Conservation (phyloP, 106 monocot genomes). For the Dendrobium huoshanense region DNA sequence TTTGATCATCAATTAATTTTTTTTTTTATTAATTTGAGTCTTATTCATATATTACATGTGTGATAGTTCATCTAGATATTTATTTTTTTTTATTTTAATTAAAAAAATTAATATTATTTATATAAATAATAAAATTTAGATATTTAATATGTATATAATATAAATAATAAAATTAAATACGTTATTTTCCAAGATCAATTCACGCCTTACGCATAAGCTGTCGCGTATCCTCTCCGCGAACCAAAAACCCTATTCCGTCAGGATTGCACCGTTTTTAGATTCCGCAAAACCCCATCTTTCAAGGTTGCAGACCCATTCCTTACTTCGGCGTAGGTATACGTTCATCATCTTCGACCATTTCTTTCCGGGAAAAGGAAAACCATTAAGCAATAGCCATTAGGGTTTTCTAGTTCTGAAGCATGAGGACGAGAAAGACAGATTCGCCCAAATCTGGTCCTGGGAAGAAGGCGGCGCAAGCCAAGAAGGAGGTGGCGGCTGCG, state of each 20-base stretch:
- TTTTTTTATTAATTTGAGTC: no score
- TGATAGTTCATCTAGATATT: no score
- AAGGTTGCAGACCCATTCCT: background rate
- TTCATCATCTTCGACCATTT: background rate
- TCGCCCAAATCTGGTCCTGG: conserved; percentile 18
- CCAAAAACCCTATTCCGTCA: background rate
- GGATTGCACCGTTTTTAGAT: background rate
- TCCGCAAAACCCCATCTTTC: background rate
- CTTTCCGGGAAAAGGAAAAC: background rate
- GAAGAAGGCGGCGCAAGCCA: conserved; percentile 19
- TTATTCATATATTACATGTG: no score
- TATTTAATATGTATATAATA: no score
- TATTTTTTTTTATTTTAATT: no score
- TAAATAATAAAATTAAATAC: no score
- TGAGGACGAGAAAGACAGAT: conserved; percentile 30
- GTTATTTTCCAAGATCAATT: no score
- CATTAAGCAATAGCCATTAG: background rate
- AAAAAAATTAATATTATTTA: no score
- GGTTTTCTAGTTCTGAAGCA: conserved; percentile 9
- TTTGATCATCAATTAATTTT: no score
- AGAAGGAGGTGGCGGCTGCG: conserved; percentile 10
- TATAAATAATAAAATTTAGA: no score
- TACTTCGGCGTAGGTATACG: background rate
- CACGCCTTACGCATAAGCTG: background rate
- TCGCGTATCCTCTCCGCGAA: background rate